phyloP scores from a whole-genome alignment of 129 eudicot species.

The Apium graveolens region DNA sequence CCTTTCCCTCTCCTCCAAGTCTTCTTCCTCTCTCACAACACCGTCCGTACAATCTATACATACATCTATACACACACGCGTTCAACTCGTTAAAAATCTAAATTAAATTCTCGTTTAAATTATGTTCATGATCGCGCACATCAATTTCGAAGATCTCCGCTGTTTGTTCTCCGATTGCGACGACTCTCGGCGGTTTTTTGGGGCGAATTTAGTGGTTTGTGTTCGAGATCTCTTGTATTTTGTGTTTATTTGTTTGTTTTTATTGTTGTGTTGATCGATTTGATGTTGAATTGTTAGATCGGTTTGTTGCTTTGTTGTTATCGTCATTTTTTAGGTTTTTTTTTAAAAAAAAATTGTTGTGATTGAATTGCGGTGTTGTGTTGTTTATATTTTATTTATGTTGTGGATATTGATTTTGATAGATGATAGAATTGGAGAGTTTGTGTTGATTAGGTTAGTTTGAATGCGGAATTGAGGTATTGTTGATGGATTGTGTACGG shows the following conservation, averaged over 20 bases:
- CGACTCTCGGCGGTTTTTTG: background rate
- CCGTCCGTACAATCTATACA: background rate
- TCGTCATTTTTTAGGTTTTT: background rate
- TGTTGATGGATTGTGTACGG: background rate
- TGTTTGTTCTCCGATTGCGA: background rate
- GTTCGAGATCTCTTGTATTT: background rate
- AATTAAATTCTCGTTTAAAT: background rate
- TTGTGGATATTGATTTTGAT: background rate
- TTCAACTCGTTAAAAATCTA: background rate
- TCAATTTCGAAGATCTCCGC: background rate
- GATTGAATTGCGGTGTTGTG: background rate
- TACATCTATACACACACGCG: background rate
- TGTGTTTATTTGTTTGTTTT: background rate
- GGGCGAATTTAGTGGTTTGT: background rate
- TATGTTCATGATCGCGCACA: background rate
- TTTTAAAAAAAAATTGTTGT: background rate
- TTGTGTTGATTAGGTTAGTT: background rate
- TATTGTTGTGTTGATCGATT: background rate
- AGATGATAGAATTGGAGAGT: background rate
- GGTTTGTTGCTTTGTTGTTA: background rate
- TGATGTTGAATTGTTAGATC: background rate
- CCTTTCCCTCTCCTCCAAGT: slow-evolving; percentile 2
- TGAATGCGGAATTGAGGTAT: background rate
- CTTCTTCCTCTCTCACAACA: background rate
- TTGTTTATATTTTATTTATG: background rate